Percentiles rank a stretch among this genome's conserved stretches.
These are phyloP conservation scores for Penicillium capsulatum DNA, from an alignment of 2,329 filamentous ascomycete genomes.

Conservation along the genomic window DNA sequence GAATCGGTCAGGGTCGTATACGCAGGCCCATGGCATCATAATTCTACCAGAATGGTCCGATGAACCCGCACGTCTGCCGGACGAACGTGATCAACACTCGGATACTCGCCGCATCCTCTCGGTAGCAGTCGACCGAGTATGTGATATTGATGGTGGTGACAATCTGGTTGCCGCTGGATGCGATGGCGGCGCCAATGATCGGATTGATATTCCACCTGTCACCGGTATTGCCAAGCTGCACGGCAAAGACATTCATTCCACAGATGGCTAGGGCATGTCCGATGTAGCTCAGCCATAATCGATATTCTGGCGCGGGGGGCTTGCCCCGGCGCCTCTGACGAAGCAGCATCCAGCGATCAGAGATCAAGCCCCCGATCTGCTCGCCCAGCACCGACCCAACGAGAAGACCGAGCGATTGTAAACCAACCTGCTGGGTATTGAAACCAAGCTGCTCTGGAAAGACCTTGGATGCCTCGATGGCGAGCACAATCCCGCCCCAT, in stretches of 20 bases:
- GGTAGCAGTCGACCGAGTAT: slow-evolving; percentile 57
- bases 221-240: slow-evolving; percentile 46
- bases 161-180: slow-evolving; percentile 57
- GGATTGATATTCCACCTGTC: slow-evolving; percentile 55
- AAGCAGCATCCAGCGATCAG: slow-evolving; percentile 55
- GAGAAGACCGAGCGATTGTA: slow-evolving; percentile 57
- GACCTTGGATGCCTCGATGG: slow-evolving; percentile 58
- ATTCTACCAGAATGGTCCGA: slow-evolving; percentile 37
- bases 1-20: too few species aligned
- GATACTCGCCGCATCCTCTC: slow-evolving; percentile 52
- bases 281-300: slow-evolving; percentile 57
- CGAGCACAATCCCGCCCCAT: slow-evolving; percentile 52
- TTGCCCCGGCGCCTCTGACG: slow-evolving; percentile 29
- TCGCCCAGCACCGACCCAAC: slow-evolving; percentile 58
- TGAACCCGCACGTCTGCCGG: slow-evolving; percentile 40
- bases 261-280: slow-evolving; percentile 51
- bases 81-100: slow-evolving; percentile 60
- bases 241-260: slow-evolving; percentile 55
- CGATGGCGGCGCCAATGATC: slow-evolving; percentile 52
- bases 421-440: slow-evolving; percentile 55
- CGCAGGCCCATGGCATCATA: background rate
- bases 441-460: slow-evolving; percentile 55
- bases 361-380: slow-evolving; percentile 54
- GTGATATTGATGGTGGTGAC: slow-evolving; percentile 60
- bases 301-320: slow-evolving; percentile 49